Base-by-base conservation (phyloP, 805 yeast genomes). In the Saturnispora serradocipensis region DNA sequence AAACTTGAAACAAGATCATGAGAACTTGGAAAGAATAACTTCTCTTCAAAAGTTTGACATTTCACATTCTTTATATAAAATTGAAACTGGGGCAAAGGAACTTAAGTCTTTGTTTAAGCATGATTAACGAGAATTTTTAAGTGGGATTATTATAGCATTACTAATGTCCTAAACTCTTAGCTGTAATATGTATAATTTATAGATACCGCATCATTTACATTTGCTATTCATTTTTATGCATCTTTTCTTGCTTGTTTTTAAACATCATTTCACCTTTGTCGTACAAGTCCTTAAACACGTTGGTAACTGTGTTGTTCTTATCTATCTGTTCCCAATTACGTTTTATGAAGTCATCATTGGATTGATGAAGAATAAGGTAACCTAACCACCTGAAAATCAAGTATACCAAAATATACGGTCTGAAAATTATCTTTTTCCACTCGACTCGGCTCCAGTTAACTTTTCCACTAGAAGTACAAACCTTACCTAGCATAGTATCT, bases 261-360 rank as follows among this genome's bases (percentile, higher is more conserved):
- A 49, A 44, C 15, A 49, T 42, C 7, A 30, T 42, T 40, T 51
- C 61, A n/a, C 56, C 53, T 25, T 61, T 58, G 46, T 54, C 54
- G 43, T 54, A 58, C 34, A 54, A 53, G 11, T 56, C 56, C 25
- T 54, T 59, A 22, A 63, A 46, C n/a, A 59, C 58, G 8, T 49
- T 57, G 1, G 62, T 54, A 2, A 65, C 63, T 7, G 60, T 60
- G 30, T 54, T 56, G 43, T 65, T 54, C 11, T 55, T 59, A 51
- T 65, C 69, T 45, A 65, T 65, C 54, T 54, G 46, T 13, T 56
- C 56, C 69, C 69, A 65, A 18, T 54, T 54, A 22, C 61, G 56
- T 36, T 58, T 61, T 34, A 65, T 60, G 39, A 64, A 49, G n/a
- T 57, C 49, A 34, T 57, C 28, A 35, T 53, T 54, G 38, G 58